Evolutionary conservation across 169 alveolate species (phyloP).

Genomic region (Besnoitia besnoiti): DNA sequence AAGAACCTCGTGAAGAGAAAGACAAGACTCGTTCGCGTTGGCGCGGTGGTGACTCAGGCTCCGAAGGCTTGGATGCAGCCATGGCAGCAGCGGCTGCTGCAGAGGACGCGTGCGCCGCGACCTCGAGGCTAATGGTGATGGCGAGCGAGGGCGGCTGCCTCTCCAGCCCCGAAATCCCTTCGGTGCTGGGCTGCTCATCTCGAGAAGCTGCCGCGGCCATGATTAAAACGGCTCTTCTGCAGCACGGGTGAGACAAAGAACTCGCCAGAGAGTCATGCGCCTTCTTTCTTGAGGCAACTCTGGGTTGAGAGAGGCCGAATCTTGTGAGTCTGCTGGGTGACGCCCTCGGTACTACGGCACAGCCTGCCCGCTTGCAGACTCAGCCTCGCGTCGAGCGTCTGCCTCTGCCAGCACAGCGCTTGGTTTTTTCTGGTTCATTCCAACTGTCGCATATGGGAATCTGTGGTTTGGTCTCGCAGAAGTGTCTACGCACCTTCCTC

Average conservation of each 20-base stretch:
- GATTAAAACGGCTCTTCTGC: constrained; percentile 10
- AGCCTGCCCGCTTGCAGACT: neutral
- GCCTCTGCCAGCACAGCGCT: neutral
- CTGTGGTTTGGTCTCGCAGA: neutral
- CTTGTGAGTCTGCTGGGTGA: neutral
- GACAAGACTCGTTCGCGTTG: no score
- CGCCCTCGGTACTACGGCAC: no score
- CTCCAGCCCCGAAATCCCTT: neutral
- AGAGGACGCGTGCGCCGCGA: neutral
- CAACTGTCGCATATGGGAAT: neutral
- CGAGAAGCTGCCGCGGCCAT: constrained; percentile 4
- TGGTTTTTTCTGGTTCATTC: neutral
- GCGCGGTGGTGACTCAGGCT: neutral
- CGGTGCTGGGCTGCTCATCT: neutral
- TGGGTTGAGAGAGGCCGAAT: neutral
- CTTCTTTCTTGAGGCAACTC: no score
- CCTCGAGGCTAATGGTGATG: neutral
- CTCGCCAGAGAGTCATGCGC: no score
- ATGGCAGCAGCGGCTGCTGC: neutral
- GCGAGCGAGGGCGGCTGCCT: neutral
- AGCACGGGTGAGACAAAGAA: constrained; percentile 4
- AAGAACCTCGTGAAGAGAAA: no score
- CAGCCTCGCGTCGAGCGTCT: neutral
- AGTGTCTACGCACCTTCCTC: neutral
- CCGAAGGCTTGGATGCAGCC: neutral